A percentile compares a stretch with the other conserved stretches of the same genome.
Conservation (phyloP, 441 rosid species). For the Gossypium aridum region DNA sequence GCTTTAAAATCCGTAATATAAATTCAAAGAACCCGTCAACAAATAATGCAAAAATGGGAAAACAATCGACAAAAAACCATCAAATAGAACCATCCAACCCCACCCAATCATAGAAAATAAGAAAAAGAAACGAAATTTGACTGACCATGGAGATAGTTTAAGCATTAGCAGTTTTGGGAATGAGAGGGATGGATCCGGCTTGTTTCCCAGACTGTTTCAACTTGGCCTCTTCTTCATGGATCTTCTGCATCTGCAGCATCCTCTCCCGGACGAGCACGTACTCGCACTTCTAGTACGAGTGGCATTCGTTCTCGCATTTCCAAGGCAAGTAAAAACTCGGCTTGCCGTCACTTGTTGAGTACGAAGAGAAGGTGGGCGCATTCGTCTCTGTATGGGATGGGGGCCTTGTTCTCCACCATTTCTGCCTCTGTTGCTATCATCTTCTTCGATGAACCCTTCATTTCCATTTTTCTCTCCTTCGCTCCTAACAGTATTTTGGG, state of each 20-base stretch:
- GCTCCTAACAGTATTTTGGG: neutral
- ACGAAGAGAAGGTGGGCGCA: constrained; percentile 92
- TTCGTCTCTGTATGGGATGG: constrained; percentile 79
- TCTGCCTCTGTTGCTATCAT: constrained; percentile 92
- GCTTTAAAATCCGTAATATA: neutral
- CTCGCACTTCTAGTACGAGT: constrained; percentile 88
- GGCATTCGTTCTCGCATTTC: constrained; percentile 94
- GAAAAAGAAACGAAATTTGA: neutral
- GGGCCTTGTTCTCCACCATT: constrained; percentile 72
- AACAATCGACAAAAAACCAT: neutral
- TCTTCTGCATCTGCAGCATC: constrained; percentile 97
- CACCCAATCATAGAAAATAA: neutral
- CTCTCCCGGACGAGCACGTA: constrained; percentile 97
- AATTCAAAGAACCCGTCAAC: neutral
- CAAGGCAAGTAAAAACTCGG: constrained; percentile 88
- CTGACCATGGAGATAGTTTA: constrained; percentile 28
- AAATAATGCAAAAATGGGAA: neutral
- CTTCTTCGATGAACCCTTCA: constrained; percentile 83
- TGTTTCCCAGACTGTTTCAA: constrained; percentile 39
- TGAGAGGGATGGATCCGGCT: constrained; percentile 49
- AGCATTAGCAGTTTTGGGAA: constrained; percentile 78
- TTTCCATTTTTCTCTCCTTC: constrained; percentile 47
- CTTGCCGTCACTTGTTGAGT: constrained; percentile 87
- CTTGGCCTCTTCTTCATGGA: constrained; percentile 65
- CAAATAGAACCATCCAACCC: neutral